A percentile compares a stretch with the other conserved stretches of the same genome.
Evolutionary conservation across 768 basidiomycete species (phyloP).

Genomic region (Pilatotrama ljubarskyi): DNA sequence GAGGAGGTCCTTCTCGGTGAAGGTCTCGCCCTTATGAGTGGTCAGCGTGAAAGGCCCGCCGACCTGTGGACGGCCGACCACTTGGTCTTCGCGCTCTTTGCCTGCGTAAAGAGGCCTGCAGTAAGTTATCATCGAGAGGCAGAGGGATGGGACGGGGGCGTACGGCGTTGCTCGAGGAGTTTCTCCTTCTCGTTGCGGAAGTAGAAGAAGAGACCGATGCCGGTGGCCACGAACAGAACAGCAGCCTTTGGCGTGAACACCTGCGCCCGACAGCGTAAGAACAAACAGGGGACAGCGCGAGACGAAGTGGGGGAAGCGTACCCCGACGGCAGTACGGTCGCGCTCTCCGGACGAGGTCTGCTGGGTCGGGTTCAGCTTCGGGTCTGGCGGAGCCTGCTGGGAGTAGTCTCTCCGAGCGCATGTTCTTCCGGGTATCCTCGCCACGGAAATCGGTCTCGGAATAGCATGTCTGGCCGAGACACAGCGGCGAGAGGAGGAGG

Average conservation of each 20-base stretch:
- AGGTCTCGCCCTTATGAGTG: conserved; percentile 62
- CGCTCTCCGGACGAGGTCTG: conserved; percentile 22
- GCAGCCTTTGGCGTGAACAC: conserved; percentile 92
- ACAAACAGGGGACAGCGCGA: too few species aligned
- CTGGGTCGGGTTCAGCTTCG: conserved; percentile 14
- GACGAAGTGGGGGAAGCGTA: background rate
- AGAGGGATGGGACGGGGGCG: conserved; percentile 23
- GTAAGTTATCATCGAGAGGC: background rate
- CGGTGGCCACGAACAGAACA: conserved; percentile 79
- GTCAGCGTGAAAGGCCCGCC: conserved; percentile 88
- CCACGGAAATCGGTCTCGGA: background rate
- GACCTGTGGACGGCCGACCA: conserved; percentile 82
- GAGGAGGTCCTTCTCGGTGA: conserved; percentile 80
- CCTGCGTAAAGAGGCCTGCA: conserved; percentile 41
- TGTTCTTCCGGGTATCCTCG: too few species aligned
- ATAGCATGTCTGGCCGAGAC: background rate
- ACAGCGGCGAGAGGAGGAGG: conserved; percentile 1
- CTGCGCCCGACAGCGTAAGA: conserved; percentile 40
- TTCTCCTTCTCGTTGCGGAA: conserved; percentile 86
- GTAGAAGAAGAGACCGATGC: conserved; percentile 81
- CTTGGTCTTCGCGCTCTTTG: conserved; percentile 69
- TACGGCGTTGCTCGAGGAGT: conserved; percentile 75
- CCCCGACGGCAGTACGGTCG: conserved; percentile 25
- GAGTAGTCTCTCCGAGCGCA: conserved; percentile 16
- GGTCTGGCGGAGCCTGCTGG: conserved; percentile 10